Base-by-base conservation (phyloP, 345 rosid genomes). In the Lepidium africanum region DNA sequence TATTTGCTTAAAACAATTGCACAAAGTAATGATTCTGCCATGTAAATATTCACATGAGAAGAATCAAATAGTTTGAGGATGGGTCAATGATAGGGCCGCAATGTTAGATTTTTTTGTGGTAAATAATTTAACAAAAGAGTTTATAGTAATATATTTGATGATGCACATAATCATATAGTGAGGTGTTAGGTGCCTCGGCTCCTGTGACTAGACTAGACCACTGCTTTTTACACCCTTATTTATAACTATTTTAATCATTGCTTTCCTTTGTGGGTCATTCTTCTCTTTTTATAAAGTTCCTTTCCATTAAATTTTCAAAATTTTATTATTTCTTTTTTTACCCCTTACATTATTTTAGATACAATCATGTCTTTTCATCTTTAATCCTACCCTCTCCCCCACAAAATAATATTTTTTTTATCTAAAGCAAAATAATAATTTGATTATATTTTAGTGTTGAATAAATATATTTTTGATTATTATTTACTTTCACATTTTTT, bases 121-220 rank as follows among this genome's bases (percentile, higher is more conserved):
- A 58, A 50, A 58, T 57, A 40, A 65, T 58, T 46, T 47, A 11
- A 16, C 39, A 54, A 54, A 30, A 30, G 30, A 68, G 41, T 30
- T 49, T 21, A 21, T 21, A 21, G 1, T 60, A 42, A 51, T 33
- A 59, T 16, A 48, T 11, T 30, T 5, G 33, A 30, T 27, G 42
- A 38, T 56, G 38, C 51, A 41, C 40, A 59, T 59, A 66, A 57
- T 72, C 45, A 73, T 66, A 51, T 56, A 50, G 55, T 73, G 49
- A 73, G 41, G 72, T 59, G 57, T 66, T 59, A 73, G 72, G 77
- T 66, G 72, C 62, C 67, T 73, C 56, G 77, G 77, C 67, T 73
- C 49, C 23, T 73, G 77, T 66, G 77, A 66, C 48, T 66, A 62
- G 47, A 50, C 69, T 63, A 63, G 56, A 73, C 63, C 68, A 48